These are phyloP conservation scores for Trichoderma oligosporum DNA, from an alignment of 2,329 filamentous ascomycete genomes.

Conservation along the genomic window DNA sequence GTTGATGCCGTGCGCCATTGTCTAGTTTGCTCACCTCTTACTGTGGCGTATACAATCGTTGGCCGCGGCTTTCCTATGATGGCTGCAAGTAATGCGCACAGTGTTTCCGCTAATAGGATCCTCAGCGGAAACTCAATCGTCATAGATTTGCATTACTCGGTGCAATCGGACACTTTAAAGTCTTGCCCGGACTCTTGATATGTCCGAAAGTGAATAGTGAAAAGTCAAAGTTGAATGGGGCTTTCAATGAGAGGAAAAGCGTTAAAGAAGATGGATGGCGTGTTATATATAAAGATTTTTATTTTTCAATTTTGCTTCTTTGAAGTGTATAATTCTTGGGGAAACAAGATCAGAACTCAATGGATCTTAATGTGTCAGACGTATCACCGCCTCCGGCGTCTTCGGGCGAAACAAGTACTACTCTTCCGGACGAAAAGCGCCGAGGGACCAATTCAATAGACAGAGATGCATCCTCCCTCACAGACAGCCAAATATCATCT, in stretches of 20 bases:
- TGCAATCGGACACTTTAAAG: constrained; percentile 7
- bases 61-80: not conserved
- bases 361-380: not conserved
- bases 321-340: not conserved
- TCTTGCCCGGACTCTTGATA: not conserved
- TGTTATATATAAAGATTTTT: not conserved
- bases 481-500: not conserved
- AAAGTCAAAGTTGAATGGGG: not conserved
- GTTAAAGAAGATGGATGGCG: too few relatives aligned
- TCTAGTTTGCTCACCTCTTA: not conserved
- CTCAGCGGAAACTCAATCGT: constrained; percentile 13
- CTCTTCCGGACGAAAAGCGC: not conserved
- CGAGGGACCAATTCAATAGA: not conserved
- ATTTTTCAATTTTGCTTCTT: not conserved
- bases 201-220: constrained; percentile 1
- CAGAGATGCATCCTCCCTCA: not conserved
- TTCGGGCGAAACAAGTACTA: not conserved
- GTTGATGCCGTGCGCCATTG: not conserved
- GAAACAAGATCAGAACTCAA: not conserved
- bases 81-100: not conserved
- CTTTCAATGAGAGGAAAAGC: too few relatives aligned
- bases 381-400: not conserved
- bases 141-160: constrained; percentile 12
- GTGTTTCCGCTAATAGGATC: constrained; percentile 6
- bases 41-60: not conserved